phyloP scores from a whole-genome alignment of 2,329 filamentous ascomycete species.

The Lasiodiplodia hormozganensis region DNA sequence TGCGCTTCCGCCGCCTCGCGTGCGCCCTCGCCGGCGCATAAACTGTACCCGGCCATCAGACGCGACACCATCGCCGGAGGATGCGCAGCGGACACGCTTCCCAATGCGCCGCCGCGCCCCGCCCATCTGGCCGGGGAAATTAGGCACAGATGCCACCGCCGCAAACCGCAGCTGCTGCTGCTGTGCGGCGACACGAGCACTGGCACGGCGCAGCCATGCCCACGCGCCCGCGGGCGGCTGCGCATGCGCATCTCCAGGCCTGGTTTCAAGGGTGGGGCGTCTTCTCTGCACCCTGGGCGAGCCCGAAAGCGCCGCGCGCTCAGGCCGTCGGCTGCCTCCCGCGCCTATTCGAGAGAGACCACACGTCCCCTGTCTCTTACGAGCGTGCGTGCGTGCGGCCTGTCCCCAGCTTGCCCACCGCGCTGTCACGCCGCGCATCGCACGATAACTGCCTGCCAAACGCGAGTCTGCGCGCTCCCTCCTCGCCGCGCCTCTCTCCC shows the following conservation, averaged over 20 bases:
- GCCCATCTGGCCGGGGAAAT: constrained; percentile 16
- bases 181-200: not conserved
- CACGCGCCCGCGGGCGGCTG: not conserved
- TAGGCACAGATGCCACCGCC: not conserved
- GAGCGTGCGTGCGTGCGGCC: constrained; percentile 13
- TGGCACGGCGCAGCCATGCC: not conserved
- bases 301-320: constrained; percentile 21
- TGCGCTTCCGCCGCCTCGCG: not conserved
- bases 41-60: constrained; percentile 12
- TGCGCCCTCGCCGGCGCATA: constrained; percentile 17
- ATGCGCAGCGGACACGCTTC: constrained; percentile 12
- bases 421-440: constrained; percentile 19
- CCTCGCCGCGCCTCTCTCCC: constrained; percentile 12
- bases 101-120: not conserved
- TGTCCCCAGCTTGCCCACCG: constrained; percentile 18
- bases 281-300: constrained; percentile 13
- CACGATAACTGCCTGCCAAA: constrained; percentile 18
- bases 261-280: constrained; percentile 15
- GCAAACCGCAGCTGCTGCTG: not conserved
- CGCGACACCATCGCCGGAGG: not conserved
- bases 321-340: constrained; percentile 9
- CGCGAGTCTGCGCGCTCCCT: constrained; percentile 15
- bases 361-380: constrained; percentile 17
- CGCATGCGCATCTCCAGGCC: not conserved
- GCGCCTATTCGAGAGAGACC: not conserved